phyloP scores from a whole-genome alignment of 306 rosid genomes.

The Vicia sativa region DNA sequence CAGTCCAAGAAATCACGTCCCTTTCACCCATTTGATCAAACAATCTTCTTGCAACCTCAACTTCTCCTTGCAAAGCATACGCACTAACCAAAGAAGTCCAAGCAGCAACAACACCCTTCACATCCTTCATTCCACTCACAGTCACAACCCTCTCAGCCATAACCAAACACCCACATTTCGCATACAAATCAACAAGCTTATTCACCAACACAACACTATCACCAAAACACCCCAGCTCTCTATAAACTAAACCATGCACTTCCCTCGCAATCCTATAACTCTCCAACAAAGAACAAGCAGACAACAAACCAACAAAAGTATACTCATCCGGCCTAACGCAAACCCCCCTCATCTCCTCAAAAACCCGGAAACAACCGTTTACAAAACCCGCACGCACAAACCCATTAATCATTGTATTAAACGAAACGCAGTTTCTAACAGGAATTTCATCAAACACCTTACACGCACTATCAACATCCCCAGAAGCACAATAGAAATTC shows the following conservation, averaged over 20 bases:
- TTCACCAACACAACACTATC: constrained; percentile 39
- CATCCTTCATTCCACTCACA: constrained; percentile 18
- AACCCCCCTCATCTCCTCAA: constrained; percentile 40
- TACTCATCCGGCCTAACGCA: constrained; percentile 43
- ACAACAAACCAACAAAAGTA: constrained; percentile 48
- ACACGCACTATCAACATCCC: constrained; percentile 27
- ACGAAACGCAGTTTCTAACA: constrained; percentile 47
- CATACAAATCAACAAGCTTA: constrained; percentile 53
- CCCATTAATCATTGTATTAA: constrained; percentile 50
- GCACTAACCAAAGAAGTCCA: constrained; percentile 52
- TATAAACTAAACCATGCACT: constrained; percentile 48
- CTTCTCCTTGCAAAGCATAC: constrained; percentile 44
- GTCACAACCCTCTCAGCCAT: constrained; percentile 45
- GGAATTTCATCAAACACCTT: constrained; percentile 43
- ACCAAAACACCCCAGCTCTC: constrained; percentile 29
- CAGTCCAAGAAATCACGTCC: constrained; percentile 51
- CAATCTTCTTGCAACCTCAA: constrained; percentile 46
- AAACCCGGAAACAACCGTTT: constrained; percentile 20
- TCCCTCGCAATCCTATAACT: constrained; percentile 42
- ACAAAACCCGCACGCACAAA: constrained; percentile 41
- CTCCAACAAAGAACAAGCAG: constrained; percentile 40
- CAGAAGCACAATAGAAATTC: constrained; percentile 29
- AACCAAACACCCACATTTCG: constrained; percentile 46
- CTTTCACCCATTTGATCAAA: constrained; percentile 44
- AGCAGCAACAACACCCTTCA: constrained; percentile 37